These are phyloP conservation scores for Ricinus communis DNA, from an alignment of 345 rosid genomes.

Conservation along the genomic window DNA sequence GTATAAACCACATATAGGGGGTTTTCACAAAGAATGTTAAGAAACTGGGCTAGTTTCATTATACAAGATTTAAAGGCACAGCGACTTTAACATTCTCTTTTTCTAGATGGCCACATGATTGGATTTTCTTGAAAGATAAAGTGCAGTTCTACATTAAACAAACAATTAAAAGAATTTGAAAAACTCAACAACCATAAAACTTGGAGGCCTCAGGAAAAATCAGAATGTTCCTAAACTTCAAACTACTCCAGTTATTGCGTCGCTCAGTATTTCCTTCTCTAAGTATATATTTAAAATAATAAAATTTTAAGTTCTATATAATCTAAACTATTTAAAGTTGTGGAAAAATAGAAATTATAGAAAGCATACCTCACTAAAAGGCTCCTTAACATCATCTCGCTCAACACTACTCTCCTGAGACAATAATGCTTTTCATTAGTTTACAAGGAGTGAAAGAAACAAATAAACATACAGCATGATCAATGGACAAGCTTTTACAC, in stretches of 20 bases:
- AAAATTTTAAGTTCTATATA: not conserved
- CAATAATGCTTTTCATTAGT: conserved; percentile 21
- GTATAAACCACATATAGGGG: not conserved
- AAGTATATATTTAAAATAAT: not conserved
- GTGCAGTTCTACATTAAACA: not conserved
- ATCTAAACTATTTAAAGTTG: not conserved
- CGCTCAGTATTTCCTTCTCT: not conserved
- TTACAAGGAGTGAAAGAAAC: conserved; percentile 6
- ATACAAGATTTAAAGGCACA: not conserved
- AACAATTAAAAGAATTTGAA: not conserved
- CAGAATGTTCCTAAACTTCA: not conserved
- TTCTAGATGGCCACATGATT: not conserved
- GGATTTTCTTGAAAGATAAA: not conserved
- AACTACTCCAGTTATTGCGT: not conserved
- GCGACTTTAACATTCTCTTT: not conserved
- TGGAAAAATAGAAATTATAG: conserved; percentile 2
- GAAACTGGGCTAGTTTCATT: not conserved
- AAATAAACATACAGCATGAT: not conserved
- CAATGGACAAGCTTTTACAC: conserved; percentile 5
- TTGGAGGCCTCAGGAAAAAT: not conserved
- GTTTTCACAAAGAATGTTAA: not conserved
- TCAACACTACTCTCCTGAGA: conserved; percentile 94
- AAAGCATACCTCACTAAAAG: conserved; percentile 77
- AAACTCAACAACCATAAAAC: not conserved
- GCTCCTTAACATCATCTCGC: conserved; percentile 81